phyloP scores from a whole-genome alignment of 2,329 filamentous ascomycete genomes.

The Ophiocordyceps polyrhachis-furcata region DNA sequence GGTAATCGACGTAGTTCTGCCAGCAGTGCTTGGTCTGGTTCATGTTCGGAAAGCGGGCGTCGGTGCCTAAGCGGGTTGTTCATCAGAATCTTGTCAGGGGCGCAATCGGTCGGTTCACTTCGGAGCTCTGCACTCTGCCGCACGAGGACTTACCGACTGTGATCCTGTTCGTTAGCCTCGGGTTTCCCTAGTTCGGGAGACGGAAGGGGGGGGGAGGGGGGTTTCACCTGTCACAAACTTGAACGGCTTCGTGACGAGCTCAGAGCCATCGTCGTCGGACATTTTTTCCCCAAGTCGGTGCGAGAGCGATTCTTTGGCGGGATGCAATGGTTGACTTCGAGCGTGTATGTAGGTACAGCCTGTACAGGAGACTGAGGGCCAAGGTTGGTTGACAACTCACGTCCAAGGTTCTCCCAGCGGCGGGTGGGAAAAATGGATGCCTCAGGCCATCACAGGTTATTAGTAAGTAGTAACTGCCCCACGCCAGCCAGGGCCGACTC shows the following conservation, averaged over 20 bases:
- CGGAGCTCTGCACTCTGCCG: constrained; percentile 4
- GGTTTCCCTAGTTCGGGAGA: constrained; percentile 17
- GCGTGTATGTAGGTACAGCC: background rate
- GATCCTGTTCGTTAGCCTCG: constrained; percentile 21
- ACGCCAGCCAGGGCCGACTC: background rate
- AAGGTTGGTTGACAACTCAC: too few relatives aligned
- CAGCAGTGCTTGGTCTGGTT: constrained; percentile 99
- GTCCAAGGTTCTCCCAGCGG: constrained; percentile 5
- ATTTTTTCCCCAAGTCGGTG: constrained; percentile 38
- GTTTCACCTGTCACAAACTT: constrained; percentile 97
- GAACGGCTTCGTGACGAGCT: constrained; percentile 92
- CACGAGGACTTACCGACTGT: constrained; percentile 23
- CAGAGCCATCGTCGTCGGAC: constrained; percentile 65
- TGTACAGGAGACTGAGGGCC: background rate
- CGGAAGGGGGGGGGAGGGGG: constrained; percentile 20
- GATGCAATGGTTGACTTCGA: background rate
- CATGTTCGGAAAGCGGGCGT: constrained; percentile 95
- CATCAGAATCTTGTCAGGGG: constrained; percentile 1
- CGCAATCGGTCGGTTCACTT: constrained; percentile 12
- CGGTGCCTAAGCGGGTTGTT: constrained; percentile 50
- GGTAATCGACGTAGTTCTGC: constrained; percentile 99
- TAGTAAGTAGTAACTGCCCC: constrained; percentile 12
- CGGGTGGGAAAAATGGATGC: constrained; percentile 11
- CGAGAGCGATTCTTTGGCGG: constrained; percentile 7
- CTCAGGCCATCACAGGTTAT: constrained; percentile 16